A percentile compares a stretch with the other conserved stretches of the same genome.
Evolutionary conservation across 225 moss, liverwort and hornwort species (phyloP).

Genomic region (Pleurozium schreberi): DNA sequence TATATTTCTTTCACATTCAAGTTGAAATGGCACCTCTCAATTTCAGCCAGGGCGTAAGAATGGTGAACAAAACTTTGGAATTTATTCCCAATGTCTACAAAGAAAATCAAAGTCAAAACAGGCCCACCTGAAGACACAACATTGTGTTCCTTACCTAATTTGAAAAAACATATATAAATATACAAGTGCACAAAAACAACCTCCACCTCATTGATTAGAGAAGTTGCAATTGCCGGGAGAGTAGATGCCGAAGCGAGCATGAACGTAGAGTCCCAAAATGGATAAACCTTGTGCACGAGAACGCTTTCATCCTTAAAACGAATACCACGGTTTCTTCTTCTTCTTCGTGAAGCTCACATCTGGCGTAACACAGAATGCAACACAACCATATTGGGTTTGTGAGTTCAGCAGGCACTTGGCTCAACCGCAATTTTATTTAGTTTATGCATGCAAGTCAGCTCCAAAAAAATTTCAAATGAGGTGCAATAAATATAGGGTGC

Average conservation of each 20-base stretch:
- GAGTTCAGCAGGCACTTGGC: background rate
- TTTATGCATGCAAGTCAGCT: background rate
- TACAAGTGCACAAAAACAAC: background rate
- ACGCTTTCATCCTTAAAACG: background rate
- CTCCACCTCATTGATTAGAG: background rate
- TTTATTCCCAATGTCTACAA: background rate
- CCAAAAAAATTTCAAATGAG: no score
- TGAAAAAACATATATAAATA: background rate
- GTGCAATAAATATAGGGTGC: background rate
- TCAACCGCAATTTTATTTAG: background rate
- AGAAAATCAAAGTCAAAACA: background rate
- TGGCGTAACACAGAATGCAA: background rate
- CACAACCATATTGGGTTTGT: background rate
- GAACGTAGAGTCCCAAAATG: background rate
- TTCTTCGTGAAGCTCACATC: slow-evolving; percentile 12
- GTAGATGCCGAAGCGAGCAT: background rate
- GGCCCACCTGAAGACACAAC: background rate
- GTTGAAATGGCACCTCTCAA: background rate
- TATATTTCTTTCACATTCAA: background rate
- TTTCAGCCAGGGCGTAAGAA: background rate
- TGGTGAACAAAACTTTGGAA: background rate
- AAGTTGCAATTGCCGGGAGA: background rate
- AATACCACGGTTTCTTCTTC: slow-evolving; percentile 42
- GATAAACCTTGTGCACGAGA: background rate
- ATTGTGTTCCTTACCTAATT: background rate